These are phyloP conservation scores for Penicillium steckii DNA, from an alignment of 495 filamentous ascomycete species.

Conservation along the genomic window DNA sequence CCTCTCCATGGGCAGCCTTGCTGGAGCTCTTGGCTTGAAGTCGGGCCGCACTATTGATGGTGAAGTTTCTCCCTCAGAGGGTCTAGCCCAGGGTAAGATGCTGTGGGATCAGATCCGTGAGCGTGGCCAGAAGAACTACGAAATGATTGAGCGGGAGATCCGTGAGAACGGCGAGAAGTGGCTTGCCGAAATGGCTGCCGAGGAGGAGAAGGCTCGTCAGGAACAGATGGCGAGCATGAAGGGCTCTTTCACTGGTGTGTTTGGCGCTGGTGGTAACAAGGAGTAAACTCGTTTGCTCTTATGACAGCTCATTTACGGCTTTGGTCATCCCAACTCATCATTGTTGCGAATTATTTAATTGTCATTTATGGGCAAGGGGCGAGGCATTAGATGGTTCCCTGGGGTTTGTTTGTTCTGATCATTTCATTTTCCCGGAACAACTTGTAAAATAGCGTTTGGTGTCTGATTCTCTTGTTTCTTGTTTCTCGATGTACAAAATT, in stretches of 20 bases:
- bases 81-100: conserved; percentile 88
- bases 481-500: conserved; percentile 42
- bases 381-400: conserved; percentile 28
- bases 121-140: conserved; percentile 84
- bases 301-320: not conserved
- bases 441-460: conserved; percentile 45
- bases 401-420: conserved; percentile 26
- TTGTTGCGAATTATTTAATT: conserved; percentile 11
- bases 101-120: conserved; percentile 89
- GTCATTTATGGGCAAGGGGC: conserved; percentile 24
- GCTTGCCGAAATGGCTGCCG: conserved; percentile 84
- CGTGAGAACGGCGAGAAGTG: conserved; percentile 89
- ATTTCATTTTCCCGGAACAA: conserved; percentile 26
- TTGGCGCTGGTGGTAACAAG: conserved; percentile 42
- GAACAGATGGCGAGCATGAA: conserved; percentile 90
- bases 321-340: conserved; percentile 16
- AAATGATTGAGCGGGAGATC: conserved; percentile 84
- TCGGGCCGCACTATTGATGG: conserved; percentile 55
- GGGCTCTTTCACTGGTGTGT: conserved; percentile 57
- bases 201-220: conserved; percentile 80
- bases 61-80: conserved; percentile 68
- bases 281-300: conserved; percentile 25
- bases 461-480: conserved; percentile 24
- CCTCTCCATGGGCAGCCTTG: conserved; percentile 59
- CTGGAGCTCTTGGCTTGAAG: conserved; percentile 73